A percentile compares a stretch with the other conserved stretches of the same genome.
phyloP scores from a whole-genome alignment of 495 filamentous ascomycete genomes.

The Massariosphaeria phaeospora region DNA sequence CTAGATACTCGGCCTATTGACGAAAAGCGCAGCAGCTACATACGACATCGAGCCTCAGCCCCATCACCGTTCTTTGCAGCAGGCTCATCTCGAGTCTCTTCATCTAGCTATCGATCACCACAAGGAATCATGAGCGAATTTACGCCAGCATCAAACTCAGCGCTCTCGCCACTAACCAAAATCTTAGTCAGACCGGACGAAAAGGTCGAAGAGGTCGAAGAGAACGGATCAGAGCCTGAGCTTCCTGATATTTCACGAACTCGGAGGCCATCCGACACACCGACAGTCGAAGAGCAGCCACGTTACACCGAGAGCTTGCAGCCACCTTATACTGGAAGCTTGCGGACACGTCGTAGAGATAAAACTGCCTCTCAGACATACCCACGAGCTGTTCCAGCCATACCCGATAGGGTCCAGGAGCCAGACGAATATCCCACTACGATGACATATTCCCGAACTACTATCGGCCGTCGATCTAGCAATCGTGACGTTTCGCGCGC shows the following conservation, averaged over 20 bases:
- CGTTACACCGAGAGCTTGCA: constrained; percentile 13
- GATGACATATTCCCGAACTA: constrained; percentile 1
- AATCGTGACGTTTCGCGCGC: constrained; percentile 9
- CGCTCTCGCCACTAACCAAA: not conserved
- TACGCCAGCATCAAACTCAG: not conserved
- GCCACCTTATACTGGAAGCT: constrained; percentile 11
- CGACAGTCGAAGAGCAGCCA: not conserved
- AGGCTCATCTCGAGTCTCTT: constrained; percentile 22
- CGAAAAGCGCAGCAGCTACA: constrained; percentile 37
- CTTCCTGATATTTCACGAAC: constrained; percentile 11
- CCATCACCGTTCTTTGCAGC: constrained; percentile 30
- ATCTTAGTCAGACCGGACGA: not conserved
- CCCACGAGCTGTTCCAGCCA: not conserved
- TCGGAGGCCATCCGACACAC: constrained; percentile 9
- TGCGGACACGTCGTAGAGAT: constrained; percentile 7
- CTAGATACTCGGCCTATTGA: constrained; percentile 32
- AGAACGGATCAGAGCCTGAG: too few species aligned
- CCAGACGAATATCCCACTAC: constrained; percentile 6
- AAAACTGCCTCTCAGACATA: constrained; percentile 1
- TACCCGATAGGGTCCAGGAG: constrained; percentile 1
- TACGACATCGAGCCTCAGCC: constrained; percentile 34
- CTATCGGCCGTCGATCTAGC: not conserved
- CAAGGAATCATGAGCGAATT: not conserved
- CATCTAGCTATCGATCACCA: constrained; percentile 21
- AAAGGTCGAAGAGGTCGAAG: not conserved